Evolutionary conservation across 208 protist genomes (phyloP).

Genomic region (Wallacemonas sp.): DNA sequence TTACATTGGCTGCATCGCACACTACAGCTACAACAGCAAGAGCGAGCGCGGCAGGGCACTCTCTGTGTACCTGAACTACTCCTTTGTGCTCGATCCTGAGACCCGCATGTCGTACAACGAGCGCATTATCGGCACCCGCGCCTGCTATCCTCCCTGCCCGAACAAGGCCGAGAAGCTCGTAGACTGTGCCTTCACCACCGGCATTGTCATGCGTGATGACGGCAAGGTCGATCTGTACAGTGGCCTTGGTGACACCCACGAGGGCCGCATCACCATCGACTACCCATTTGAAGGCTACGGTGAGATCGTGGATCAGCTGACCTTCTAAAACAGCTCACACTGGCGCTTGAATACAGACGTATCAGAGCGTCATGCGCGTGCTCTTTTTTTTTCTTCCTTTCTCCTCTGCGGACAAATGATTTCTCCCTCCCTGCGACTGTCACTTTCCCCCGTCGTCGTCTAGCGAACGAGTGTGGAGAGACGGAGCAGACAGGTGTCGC

Average conservation of each 20-base stretch:
- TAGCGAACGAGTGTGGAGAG: too few species aligned
- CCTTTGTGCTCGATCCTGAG: conserved; percentile 61
- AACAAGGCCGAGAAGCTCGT: conserved; percentile 45
- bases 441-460: too few species aligned
- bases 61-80: conserved; percentile 62
- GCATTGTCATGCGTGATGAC: conserved; percentile 65
- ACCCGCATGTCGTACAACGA: conserved; percentile 36
- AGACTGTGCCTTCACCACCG: conserved; percentile 63
- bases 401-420: too few species aligned
- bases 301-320: conserved; percentile 39
- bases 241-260: conserved; percentile 55
- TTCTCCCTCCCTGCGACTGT: too few species aligned
- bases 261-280: conserved; percentile 72
- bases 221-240: conserved; percentile 77
- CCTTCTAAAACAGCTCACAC: conserved; percentile 29
- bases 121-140: conserved; percentile 56
- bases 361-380: background rate
- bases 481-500: too few species aligned
- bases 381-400: conserved; percentile 5
- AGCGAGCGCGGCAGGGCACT: conserved; percentile 31
- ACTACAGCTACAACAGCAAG: conserved; percentile 50
- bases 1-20: conserved; percentile 41
- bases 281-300: conserved; percentile 71
- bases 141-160: conserved; percentile 57
- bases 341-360: too few species aligned